phyloP scores from a whole-genome alignment of 2,329 filamentous ascomycete species.

The Fusarium compactum region DNA sequence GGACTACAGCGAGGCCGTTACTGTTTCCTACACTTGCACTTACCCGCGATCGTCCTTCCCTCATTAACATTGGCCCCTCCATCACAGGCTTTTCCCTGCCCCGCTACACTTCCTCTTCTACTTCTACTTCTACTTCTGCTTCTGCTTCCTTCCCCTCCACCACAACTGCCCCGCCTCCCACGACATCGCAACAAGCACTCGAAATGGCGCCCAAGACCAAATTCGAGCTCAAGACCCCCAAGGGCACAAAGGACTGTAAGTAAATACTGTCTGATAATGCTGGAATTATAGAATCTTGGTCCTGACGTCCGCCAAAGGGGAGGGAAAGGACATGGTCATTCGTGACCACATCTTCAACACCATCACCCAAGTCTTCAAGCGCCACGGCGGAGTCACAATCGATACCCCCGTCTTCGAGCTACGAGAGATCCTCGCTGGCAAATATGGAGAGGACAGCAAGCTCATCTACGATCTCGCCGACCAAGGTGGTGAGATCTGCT shows the following conservation, averaged over 20 bases:
- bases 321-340: constrained; percentile 81
- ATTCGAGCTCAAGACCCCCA: constrained; percentile 80
- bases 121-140: background rate
- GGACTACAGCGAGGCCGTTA: constrained; percentile 31
- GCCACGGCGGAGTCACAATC: constrained; percentile 82
- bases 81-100: constrained; percentile 41
- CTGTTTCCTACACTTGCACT: constrained; percentile 8
- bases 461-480: constrained; percentile 91
- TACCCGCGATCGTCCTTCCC: constrained; percentile 13
- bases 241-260: constrained; percentile 87
- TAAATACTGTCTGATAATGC: background rate
- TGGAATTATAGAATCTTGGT: background rate
- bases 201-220: constrained; percentile 50
- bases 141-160: constrained; percentile 11
- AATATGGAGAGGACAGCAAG: constrained; percentile 93
- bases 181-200: constrained; percentile 31
- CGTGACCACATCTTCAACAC: constrained; percentile 83
- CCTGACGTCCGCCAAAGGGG: constrained; percentile 57
- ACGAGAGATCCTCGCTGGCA: constrained; percentile 86
- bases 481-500: constrained; percentile 81
- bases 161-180: constrained; percentile 44
- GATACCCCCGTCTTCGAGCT: constrained; percentile 89
- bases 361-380: constrained; percentile 84
- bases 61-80: constrained; percentile 33
- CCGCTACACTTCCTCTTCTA: constrained; percentile 39